phyloP scores from a whole-genome alignment of 2,329 filamentous ascomycete genomes.

The Colletotrichum musicola region DNA sequence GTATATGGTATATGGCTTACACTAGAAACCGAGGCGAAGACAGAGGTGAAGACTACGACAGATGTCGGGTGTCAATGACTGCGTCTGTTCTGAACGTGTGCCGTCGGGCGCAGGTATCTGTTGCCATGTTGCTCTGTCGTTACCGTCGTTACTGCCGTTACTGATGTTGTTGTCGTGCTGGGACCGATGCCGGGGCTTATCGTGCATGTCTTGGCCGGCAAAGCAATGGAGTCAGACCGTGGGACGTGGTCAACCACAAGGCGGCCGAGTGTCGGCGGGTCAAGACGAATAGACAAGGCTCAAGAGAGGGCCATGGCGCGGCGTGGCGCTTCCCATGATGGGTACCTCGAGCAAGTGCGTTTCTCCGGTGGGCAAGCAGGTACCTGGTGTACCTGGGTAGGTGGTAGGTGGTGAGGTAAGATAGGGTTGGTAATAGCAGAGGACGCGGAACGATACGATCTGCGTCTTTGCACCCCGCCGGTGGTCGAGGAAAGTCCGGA shows the following conservation, averaged over 20 bases:
- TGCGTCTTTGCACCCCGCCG: neutral
- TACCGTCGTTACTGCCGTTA: neutral
- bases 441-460: constrained; percentile 25
- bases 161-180: neutral
- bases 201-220: neutral
- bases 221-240: neutral
- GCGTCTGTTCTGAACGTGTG: constrained; percentile 15
- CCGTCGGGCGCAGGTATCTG: neutral
- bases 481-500: neutral
- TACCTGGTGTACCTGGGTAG: no score
- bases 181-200: constrained; percentile 10
- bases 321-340: neutral
- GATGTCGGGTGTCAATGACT: neutral
- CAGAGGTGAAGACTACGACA: neutral
- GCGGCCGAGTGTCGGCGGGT: neutral
- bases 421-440: constrained; percentile 4
- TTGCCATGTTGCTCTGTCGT: no score
- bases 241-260: neutral
- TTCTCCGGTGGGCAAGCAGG: no score
- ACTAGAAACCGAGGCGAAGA: neutral
- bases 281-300: neutral
- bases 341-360: neutral
- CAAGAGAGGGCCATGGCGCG: constrained; percentile 22
- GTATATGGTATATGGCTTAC: no score
- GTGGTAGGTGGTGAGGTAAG: neutral